Evolutionary conservation across 2,329 filamentous ascomycete species (phyloP).

Genomic region (Fusarium chlamydosporum): DNA sequence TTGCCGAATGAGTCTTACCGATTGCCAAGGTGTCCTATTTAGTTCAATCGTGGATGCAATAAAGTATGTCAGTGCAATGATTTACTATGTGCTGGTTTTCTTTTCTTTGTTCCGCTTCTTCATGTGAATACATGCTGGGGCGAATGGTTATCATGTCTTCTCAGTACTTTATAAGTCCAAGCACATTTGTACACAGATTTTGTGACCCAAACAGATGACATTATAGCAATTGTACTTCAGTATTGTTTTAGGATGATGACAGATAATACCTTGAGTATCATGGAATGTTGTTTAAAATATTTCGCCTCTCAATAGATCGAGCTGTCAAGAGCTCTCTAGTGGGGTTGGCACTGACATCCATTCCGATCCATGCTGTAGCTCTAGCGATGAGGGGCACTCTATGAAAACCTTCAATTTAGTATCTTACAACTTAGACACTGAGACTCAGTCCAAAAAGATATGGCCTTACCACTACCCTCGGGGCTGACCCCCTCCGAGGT

Average conservation of each 20-base stretch:
- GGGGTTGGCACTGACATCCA: conserved; percentile 33
- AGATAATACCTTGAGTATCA: not conserved
- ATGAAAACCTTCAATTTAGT: conserved; percentile 31
- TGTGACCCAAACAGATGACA: too few species aligned
- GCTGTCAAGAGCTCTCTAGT: conserved; percentile 3
- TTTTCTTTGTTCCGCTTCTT: not conserved
- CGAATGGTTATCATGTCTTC: not conserved
- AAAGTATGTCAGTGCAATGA: not conserved
- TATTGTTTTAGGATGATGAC: not conserved
- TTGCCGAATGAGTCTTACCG: conserved; percentile 27
- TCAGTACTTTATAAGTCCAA: not conserved
- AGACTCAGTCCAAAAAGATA: conserved; percentile 46
- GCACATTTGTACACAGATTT: not conserved
- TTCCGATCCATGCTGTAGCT: conserved; percentile 14
- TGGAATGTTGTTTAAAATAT: not conserved
- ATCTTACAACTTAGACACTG: conserved; percentile 25
- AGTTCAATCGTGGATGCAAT: not conserved
- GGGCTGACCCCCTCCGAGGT: conserved; percentile 87
- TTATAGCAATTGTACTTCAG: too few species aligned
- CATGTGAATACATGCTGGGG: too few species aligned
- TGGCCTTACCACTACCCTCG: conserved; percentile 66
- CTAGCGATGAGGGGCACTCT: conserved; percentile 20
- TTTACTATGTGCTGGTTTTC: not conserved
- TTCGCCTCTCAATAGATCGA: not conserved
- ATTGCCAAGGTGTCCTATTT: not conserved